Evolutionary conservation across 2,329 filamentous ascomycete species (phyloP).

Genomic region (Exophiala phaeomuriformis): DNA sequence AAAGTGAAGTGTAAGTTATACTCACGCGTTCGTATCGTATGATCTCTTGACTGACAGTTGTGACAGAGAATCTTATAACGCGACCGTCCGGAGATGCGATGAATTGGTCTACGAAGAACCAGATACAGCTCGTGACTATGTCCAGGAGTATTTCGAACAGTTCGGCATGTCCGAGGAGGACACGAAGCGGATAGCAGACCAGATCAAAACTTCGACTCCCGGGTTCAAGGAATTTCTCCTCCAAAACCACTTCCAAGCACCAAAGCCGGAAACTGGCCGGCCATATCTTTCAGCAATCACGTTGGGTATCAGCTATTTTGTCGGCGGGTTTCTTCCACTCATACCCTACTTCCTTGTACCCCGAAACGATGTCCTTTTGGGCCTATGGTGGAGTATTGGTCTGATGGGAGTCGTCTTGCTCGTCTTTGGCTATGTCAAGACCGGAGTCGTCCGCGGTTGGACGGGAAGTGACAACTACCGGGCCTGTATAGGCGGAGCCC

Average conservation of each 20-base stretch:
- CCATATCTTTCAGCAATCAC: slow-evolving; percentile 43
- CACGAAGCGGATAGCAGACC: slow-evolving; percentile 18
- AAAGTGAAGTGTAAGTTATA: slow-evolving; percentile 37
- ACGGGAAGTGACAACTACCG: slow-evolving; percentile 40
- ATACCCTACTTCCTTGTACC: slow-evolving; percentile 45
- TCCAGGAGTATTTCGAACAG: slow-evolving; percentile 43
- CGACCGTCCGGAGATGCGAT: slow-evolving; percentile 16
- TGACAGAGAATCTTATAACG: slow-evolving; percentile 20
- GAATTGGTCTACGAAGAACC: slow-evolving; percentile 39
- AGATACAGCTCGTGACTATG: slow-evolving; percentile 40
- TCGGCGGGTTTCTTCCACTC: slow-evolving; percentile 43
- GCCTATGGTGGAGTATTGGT: slow-evolving; percentile 46
- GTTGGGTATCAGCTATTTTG: slow-evolving; percentile 32
- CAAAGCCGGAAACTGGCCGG: slow-evolving; percentile 29
- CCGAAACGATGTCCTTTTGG: slow-evolving; percentile 34
- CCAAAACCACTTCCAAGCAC: slow-evolving; percentile 19
- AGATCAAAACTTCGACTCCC: slow-evolving; percentile 19
- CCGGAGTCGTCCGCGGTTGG: slow-evolving; percentile 42
- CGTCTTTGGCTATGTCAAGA: slow-evolving; percentile 47
- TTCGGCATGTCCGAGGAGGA: slow-evolving; percentile 42
- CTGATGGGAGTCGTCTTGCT: slow-evolving; percentile 45
- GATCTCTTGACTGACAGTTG: neutral
- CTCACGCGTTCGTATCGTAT: neutral
- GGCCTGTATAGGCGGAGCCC: slow-evolving; percentile 52
- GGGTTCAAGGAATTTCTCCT: slow-evolving; percentile 22